Base-by-base conservation (phyloP, 176 grass and related monocot genomes). In the Elymus sibiricus region DNA sequence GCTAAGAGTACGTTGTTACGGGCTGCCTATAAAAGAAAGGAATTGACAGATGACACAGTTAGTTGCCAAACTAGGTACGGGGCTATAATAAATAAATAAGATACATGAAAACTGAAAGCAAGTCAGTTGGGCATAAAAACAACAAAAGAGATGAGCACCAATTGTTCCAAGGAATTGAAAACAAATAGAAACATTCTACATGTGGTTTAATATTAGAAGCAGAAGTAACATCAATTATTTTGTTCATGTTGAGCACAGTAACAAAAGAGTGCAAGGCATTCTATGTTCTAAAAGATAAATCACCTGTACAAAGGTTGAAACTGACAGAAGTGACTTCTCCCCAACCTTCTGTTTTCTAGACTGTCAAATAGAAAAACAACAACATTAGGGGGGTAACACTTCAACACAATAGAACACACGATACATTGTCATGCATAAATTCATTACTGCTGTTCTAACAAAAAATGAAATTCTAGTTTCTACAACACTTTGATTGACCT, bases 221-320 rank as follows among this genome's bases (percentile, higher is more conserved):
- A 13, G n/a, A 80, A 62, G 28, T 21, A 40, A 71, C 17, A 32
- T 73, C 65, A 84, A 11, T 44, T 17, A 76, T 79, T 44, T 8
- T 79, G 46, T 34, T 19, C 32, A 61, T 59, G 25, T 71, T 81
- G 76, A 84, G 38, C 16, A 87, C 6, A 37, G n/a, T 67, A 77
- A 84, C 39, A 72, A 84, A 15, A 17, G 31, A 67, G 37, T 61
- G 43, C 15, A 76, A 49, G 35, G 5, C 9, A 8, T 74, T 25
- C 62, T 80, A 51, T 81, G 6, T 62, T 82, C 75, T 32, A 11
- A 32, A 80, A 88, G 77, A 64, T 15, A 81, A 83, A 88, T 71
- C 89, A 96, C 97, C 97, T 99, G 97, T 68, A 90, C 82, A 92
- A 99, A 94, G 64, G 97, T 96, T 21, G 97, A 94, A 99, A 99